Percentiles rank a stretch among this genome's conserved stretches.
Evolutionary conservation across 192 early-diverging fungal genomes (phyloP).

Genomic region (Umbelopsis ramanniana): DNA sequence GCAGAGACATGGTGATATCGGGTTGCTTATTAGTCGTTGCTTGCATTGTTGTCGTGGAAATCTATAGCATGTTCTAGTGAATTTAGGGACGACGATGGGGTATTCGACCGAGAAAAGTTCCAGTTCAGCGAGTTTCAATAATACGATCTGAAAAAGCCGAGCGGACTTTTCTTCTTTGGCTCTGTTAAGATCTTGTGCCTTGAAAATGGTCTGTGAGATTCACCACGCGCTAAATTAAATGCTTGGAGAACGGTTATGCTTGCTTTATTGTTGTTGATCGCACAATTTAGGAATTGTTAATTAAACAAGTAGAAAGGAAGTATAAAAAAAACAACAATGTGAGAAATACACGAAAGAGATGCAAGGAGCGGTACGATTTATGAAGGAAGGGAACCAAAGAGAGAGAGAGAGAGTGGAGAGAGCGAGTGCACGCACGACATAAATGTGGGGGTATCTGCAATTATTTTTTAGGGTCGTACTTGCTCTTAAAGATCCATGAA

Average conservation of each 20-base stretch:
- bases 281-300: background rate
- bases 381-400: background rate
- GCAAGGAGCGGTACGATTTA: background rate
- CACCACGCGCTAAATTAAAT: too few relatives aligned
- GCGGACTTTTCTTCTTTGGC: background rate
- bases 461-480: conserved; percentile 60
- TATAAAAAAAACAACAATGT: background rate
- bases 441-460: conserved; percentile 19
- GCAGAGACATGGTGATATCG: conserved; percentile 16
- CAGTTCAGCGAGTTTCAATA: background rate
- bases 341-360: conserved; percentile 1
- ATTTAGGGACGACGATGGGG: conserved; percentile 7
- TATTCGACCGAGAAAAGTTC: conserved; percentile 11
- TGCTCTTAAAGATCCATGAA: conserved; percentile 84
- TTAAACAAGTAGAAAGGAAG: background rate
- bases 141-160: background rate
- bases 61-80: conserved; percentile 9
- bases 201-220: too few relatives aligned
- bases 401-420: background rate
- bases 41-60: conserved; percentile 7
- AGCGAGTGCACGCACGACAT: conserved; percentile 1
- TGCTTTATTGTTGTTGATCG: conserved; percentile 4
- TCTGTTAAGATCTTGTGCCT: background rate
- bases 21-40: conserved; percentile 11
- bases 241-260: background rate